Evolutionary conservation across 768 basidiomycete species (phyloP), one percentile per base, ranked within the genome.

Genomic region (Psilocybe tampanensis): DNA sequence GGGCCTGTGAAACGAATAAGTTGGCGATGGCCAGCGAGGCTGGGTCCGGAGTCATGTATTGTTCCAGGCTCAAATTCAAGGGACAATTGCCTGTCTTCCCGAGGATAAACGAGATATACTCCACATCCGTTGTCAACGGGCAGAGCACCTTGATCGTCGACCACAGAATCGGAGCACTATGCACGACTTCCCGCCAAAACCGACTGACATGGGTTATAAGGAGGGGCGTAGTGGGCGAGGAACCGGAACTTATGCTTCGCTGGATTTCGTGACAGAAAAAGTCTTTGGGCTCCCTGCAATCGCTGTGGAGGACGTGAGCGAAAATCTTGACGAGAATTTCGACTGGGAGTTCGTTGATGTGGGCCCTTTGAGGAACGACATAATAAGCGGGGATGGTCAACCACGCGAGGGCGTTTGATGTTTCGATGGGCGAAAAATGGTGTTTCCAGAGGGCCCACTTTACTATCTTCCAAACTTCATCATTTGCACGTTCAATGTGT

Each of bases 281-380:
- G 13, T 58, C 49, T 41, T 58, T 44, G 2, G 53, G 56, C 12
- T 13, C 33, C 23, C 22, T 50, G 44, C 53, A 52, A 44, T 61
- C 56, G 45, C 60, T 55, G 50, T 61, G 60, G 17, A 61, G 53
- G 41, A 58, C 53, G 43, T 54, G 57, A 22, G 60, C 17, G 44
- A 61, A 61, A 21, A 61, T 55, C 21, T 32, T 54, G 44, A 29
- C 23, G 15, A 61, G 39, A 13, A 61, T 43, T 34, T 61, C 60
- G 23, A 32, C 44, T 44, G 60, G 56, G 8, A 61, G 43, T n/a
- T 41, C 6, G 19, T 58, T 50, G 32, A 61, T 49, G 19, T 47
- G 24, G 21, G 53, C 56, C n/a, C 12, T 44, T 33, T 18, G 21
- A 15, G 60, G 60, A 12, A 44, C 33, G n/a, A 55, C 34, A 17